phyloP scores from a whole-genome alignment of 306 rosid genomes.

The Sicyos baderoa region DNA sequence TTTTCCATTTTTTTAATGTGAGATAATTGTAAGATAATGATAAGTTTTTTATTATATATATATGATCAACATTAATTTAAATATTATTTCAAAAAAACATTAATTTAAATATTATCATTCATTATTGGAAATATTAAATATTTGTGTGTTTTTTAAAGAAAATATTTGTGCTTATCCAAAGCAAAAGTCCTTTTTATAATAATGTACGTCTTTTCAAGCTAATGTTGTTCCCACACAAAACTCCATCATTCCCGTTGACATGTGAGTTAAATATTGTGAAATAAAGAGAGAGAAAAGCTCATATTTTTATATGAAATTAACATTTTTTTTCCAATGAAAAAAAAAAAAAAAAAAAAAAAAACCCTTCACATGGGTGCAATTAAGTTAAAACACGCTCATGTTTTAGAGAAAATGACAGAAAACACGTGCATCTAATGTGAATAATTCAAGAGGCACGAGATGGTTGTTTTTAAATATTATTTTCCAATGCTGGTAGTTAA shows the following conservation, averaged over 20 bases:
- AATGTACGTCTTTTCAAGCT: neutral
- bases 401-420: too few relatives aligned
- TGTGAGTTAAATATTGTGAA: slow-evolving; percentile 1
- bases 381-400: neutral
- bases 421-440: slow-evolving; percentile 16
- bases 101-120: neutral
- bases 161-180: slow-evolving; percentile 10
- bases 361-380: neutral
- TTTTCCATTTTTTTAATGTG: too few relatives aligned
- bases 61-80: too few relatives aligned
- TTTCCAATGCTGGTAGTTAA: neutral
- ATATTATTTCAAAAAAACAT: too few relatives aligned
- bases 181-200: slow-evolving; percentile 6
- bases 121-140: neutral
- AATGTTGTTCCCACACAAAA: neutral
- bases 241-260: neutral
- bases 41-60: too few relatives aligned
- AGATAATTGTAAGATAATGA: too few relatives aligned
- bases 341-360: too few relatives aligned
- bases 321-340: too few relatives aligned
- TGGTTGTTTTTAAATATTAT: neutral
- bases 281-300: too few relatives aligned
- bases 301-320: too few relatives aligned
- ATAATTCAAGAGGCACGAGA: slow-evolving; percentile 13
- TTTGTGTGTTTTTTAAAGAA: too few relatives aligned